Base-by-base conservation (phyloP, 169 alveolate species). In the Babesia caballi region DNA sequence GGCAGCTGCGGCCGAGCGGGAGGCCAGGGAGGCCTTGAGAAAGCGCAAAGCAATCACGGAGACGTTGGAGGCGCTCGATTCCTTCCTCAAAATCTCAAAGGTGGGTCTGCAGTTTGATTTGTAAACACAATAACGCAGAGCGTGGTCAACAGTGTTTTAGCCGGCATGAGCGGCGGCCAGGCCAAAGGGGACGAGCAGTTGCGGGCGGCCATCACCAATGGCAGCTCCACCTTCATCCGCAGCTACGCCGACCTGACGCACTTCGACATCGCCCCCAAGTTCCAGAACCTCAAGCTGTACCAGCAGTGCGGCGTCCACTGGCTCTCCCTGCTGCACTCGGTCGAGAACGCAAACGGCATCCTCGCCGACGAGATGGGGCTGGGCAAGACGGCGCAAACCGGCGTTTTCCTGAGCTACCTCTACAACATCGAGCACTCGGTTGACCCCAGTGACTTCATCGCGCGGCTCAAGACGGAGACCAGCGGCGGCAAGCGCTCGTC, bases 331-430 rank as follows among this genome's bases (percentile, higher is more conserved):
- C 57, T 93, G 47, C 92, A 93, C 66, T 63, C 66, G 19, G 68
- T 69, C 12, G 82, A 82, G 57, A 42, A 52, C 27, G 92, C 92
- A 60, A 84, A 88, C 52, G 94, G 94, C 28, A 93, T 93, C 28
- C 84, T 93, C 51, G 97, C 97, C 0, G 97, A 93, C 73, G 97
- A 93, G 47, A 93, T 93, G 97, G 97, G 97, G n/a, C 76, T 93
- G 32, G 97, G 97, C 0, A 93, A 93, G 74, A 93, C 97, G 41
- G 95, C 95, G 11, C 97, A 93, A 73, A 74, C 94, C 6, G 74
- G 94, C 57, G 92, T 93, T 12, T 91, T 91, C 77, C 65, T 93
- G 50, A 82, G 85, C 46, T 71, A 57, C 33, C 51, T 81, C 19
- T 78, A 78, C 21, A 38, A 27, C 21, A 15, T 40, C 6, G 66